Base-by-base conservation (phyloP, 148 eudicot genomes). In the Rhododendron simsii region DNA sequence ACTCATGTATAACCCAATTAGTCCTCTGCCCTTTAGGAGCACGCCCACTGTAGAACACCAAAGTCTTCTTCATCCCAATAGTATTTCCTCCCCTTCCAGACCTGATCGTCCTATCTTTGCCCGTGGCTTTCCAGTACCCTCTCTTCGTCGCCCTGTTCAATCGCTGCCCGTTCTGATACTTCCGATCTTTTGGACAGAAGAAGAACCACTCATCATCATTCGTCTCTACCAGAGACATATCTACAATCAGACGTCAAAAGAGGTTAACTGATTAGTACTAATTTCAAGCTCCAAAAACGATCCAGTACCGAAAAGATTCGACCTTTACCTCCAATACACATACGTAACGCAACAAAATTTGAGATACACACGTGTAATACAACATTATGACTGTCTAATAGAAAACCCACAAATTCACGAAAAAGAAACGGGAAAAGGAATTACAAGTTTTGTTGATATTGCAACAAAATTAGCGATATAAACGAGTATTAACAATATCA, bases 81-180 rank as follows among this genome's bases (percentile, higher is more conserved):
- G 86, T 76, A 14, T 89, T 92, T 86, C 83, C 78, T 76, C 88
- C 90, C 89, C 85, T 91, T 41, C 83, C 55, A 11, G 93, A 74
- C 83, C 88, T 92, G 55, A 98, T 94, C 33, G 85, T 85, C 92
- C 99, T 93, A 78, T 98, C 99, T 83, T 91, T 98, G 28, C 99
- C 99, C 13, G 99, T 98, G 2, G 99, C 99, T 67, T 98, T 98
- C 98, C 99, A 98, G 90, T 98, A 95, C n/a, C 99, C 99, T 1
- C 87, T 86, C 69, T 44, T 87, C 0, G 99, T 98, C 5, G 99
- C 99, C 44, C 99, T 88, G 63, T 95, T 98, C 81, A 93, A 92
- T 84, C 99, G 87, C 84, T 98, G 96, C 11, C 99, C 98, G 73
- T 90, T 98, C 6, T 96, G 98, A 85, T 95, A 98, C 89, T 98